A percentile compares a stretch with the other conserved stretches of the same genome.
Evolutionary conservation across 2,329 filamentous ascomycete species (phyloP).

Genomic region (Cercospora sesami): DNA sequence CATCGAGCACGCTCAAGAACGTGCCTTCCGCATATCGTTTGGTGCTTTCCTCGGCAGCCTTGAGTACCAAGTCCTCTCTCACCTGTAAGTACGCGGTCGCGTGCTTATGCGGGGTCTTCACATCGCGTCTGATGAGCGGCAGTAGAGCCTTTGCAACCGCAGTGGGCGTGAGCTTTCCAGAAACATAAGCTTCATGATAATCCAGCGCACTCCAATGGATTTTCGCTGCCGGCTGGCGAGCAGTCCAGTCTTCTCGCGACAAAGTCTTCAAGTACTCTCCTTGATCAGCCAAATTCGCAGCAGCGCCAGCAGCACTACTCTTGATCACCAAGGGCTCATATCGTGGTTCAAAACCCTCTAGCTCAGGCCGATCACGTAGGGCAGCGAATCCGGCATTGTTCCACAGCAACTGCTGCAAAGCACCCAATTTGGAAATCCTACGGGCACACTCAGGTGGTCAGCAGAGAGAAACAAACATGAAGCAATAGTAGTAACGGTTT

Average conservation of each 20-base stretch:
- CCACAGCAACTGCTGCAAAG: conserved; percentile 67
- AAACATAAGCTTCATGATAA: conserved; percentile 73
- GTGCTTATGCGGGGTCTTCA: conserved; percentile 56
- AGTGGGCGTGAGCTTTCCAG: conserved; percentile 68
- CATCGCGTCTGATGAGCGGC: conserved; percentile 65
- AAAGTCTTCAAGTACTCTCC: conserved; percentile 12
- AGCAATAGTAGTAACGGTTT: neutral
- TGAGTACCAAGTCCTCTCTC: conserved; percentile 61
- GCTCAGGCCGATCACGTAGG: conserved; percentile 56
- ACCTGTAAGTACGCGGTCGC: conserved; percentile 71
- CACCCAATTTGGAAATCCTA: conserved; percentile 60
- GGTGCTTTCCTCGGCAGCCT: conserved; percentile 71
- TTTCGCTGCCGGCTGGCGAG: conserved; percentile 27
- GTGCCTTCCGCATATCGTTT: conserved; percentile 67
- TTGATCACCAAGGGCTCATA: conserved; percentile 61
- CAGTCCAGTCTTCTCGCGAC: conserved; percentile 21
- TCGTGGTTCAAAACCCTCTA: conserved; percentile 58
- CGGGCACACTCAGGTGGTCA: neutral
- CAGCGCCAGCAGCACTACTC: conserved; percentile 31
- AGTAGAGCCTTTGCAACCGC: conserved; percentile 71
- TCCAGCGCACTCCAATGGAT: conserved; percentile 62
- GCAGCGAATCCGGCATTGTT: conserved; percentile 66
- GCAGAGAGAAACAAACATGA: neutral
- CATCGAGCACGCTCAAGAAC: conserved; percentile 70
- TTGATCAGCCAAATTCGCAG: conserved; percentile 9